Percentiles rank a stretch among this genome's conserved stretches.
Conservation (phyloP, 2,329 filamentous ascomycete genomes). For the Penicillium sp. region DNA sequence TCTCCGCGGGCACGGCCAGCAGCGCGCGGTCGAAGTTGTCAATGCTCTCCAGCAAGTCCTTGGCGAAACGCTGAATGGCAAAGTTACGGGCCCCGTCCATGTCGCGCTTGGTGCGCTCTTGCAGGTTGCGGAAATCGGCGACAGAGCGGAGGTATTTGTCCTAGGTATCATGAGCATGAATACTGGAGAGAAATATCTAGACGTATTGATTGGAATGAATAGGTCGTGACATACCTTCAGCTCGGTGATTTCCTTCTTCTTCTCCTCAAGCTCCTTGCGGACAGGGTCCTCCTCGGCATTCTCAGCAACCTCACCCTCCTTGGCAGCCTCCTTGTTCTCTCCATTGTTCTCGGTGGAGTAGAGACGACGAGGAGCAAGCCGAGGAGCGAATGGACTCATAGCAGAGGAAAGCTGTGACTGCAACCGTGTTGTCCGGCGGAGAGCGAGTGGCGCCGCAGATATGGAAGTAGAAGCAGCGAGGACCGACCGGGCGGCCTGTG, state of each 20-base stretch:
- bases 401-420: constrained; percentile 35
- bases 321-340: constrained; percentile 39
- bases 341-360: constrained; percentile 49
- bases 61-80: constrained; percentile 90
- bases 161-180: constrained; percentile 52
- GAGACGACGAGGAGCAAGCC: constrained; percentile 41
- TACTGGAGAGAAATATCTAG: background rate
- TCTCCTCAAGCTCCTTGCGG: constrained; percentile 70
- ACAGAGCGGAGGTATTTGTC: constrained; percentile 93
- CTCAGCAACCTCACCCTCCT: constrained; percentile 49
- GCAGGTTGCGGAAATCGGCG: constrained; percentile 96
- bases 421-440: constrained; percentile 41
- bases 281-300: constrained; percentile 52
- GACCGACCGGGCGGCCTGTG: constrained; percentile 42
- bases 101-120: constrained; percentile 90
- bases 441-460: constrained; percentile 38
- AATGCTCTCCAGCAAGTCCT: constrained; percentile 90
- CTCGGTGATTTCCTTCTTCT: constrained; percentile 73
- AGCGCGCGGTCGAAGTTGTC: constrained; percentile 97
- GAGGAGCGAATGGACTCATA: constrained; percentile 39
- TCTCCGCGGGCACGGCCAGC: constrained; percentile 73
- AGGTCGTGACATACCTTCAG: constrained; percentile 69
- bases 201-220: background rate
- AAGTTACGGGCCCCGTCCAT: constrained; percentile 86
- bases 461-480: constrained; percentile 35